These are phyloP conservation scores for Lasiosphaeria hispida DNA, from an alignment of 495 filamentous ascomycete species.

Conservation along the genomic window DNA sequence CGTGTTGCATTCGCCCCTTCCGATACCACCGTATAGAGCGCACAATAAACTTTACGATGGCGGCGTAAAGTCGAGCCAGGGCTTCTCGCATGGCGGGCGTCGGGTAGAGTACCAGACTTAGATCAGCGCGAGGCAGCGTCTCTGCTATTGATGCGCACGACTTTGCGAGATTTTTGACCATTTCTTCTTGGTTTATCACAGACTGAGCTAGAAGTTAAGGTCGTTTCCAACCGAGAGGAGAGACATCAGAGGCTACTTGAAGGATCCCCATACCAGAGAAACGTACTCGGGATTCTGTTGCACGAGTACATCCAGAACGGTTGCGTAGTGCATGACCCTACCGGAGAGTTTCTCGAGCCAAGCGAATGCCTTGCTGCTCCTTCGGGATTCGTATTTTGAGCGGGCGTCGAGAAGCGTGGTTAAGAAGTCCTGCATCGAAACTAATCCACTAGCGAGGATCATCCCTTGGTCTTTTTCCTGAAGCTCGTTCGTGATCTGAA, in stretches of 20 bases:
- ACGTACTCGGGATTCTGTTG: slow-evolving; percentile 36
- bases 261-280: slow-evolving; percentile 35
- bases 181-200: background rate
- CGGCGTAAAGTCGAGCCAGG: background rate
- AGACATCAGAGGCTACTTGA: slow-evolving; percentile 32
- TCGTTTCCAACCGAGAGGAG: background rate
- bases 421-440: background rate
- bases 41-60: background rate
- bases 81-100: background rate
- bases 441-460: background rate
- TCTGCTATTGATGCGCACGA: background rate
- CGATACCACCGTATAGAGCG: background rate
- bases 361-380: slow-evolving; percentile 8
- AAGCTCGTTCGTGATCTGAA: too few relatives aligned
- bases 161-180: background rate
- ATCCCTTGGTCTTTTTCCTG: too few relatives aligned
- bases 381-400: background rate
- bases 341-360: background rate
- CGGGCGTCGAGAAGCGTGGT: background rate
- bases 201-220: background rate
- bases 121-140: background rate
- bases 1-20: background rate
- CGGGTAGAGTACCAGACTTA: background rate
- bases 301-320: slow-evolving; percentile 15
- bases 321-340: background rate